phyloP scores from a whole-genome alignment of 306 rosid species.

The Clitoria ternatea region DNA sequence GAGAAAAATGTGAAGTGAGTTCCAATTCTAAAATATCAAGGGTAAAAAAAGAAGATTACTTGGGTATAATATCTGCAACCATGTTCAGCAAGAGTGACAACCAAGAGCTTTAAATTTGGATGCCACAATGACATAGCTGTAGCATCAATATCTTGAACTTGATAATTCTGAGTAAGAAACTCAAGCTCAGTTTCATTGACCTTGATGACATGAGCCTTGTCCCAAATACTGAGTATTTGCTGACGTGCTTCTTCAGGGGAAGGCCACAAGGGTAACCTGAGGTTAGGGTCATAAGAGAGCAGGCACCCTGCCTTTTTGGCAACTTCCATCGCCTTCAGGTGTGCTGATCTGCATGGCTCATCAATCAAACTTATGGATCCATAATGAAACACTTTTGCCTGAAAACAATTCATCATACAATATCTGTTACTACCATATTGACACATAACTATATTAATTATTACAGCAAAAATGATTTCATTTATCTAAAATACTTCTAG shows the following conservation, averaged over 20 bases:
- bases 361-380: conserved; percentile 96
- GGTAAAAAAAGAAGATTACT: too few relatives aligned
- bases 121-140: conserved; percentile 82
- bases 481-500: too few relatives aligned
- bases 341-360: conserved; percentile 98
- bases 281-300: conserved; percentile 89
- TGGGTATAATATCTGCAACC: conserved; percentile 92
- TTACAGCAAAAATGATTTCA: too few relatives aligned
- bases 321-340: conserved; percentile 79
- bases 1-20: too few relatives aligned
- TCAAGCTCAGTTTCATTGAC: conserved; percentile 84
- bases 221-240: conserved; percentile 92
- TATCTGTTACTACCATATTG: not conserved
- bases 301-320: conserved; percentile 85
- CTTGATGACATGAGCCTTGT: conserved; percentile 81
- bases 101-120: conserved; percentile 75
- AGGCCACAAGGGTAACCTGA: conserved; percentile 76
- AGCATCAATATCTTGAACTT: conserved; percentile 72
- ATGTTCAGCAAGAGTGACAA: conserved; percentile 85
- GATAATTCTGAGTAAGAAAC: conserved; percentile 68
- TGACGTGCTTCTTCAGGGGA: conserved; percentile 68
- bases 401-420: conserved; percentile 14
- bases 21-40: too few relatives aligned
- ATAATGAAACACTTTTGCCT: conserved; percentile 90
- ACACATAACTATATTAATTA: too few relatives aligned